Base-by-base conservation (phyloP, 2,329 filamentous ascomycete genomes). In the Microascus cirrosus region DNA sequence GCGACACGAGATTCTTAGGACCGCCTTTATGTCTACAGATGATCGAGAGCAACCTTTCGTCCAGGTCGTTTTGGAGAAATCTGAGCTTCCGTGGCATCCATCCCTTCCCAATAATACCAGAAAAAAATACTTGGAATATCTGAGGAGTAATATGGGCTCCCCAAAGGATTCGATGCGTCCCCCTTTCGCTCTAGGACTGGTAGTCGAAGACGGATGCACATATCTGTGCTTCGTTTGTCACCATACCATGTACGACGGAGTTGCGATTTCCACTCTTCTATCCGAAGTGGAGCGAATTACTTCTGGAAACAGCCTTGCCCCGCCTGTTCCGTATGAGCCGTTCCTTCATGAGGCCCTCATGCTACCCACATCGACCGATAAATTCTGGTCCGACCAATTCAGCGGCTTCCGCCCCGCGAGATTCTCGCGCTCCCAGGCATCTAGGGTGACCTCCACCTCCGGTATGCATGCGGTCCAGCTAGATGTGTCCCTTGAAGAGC, bases 171-270 rank as follows among this genome's bases (percentile, higher is more conserved):
- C 75, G 0, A 66, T 70, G 15, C 66, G 62, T 3, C 77, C 75
- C 10, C 79, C 75, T 1, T 68, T 77, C 12, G 79, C 74, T 4
- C 70, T 78, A 55, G 76, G 73, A 0, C 56, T 76, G 0, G 69
- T 82, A 24, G 61, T 63, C 11, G 63, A 69, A 1, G 63, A 64
- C 6, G 66, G 63, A 0, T 65, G 61, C 0, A 55, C 59, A 0
- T 77, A 76, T 51, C 64, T 78, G 1, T 85, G 74, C 0, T 78
- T 78, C 54, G 69, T 76, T 42, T 84, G 74, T 63, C 91, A 96
- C 64, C 92, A 96, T 70, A 89, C 90, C 1, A 74, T 96, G 0
- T 95, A 96, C 64, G 92, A 96, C 70, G 92, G 87, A 0, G 83
- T 87, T 39, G 90, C 90, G 0, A 86, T 96, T 65, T 74, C 78